Evolutionary conservation across 768 basidiomycete species (phyloP).

Genomic region (Lentinula boryana): DNA sequence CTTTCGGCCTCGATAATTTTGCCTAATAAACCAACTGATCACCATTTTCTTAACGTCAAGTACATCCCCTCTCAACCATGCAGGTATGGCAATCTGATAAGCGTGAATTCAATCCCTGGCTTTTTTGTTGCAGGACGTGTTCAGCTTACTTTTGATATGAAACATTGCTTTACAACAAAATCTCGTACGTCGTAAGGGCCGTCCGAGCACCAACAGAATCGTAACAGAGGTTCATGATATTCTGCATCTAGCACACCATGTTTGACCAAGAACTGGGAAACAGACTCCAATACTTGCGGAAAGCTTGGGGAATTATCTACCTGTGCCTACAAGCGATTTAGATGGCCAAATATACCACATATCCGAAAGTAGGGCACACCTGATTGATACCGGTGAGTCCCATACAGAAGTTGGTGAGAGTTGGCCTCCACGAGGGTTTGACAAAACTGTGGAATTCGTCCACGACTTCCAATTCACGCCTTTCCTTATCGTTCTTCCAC

Average conservation of each 20-base stretch:
- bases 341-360: neutral
- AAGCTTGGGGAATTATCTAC: conserved; percentile 79
- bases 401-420: conserved; percentile 78
- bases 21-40: conserved; percentile 33
- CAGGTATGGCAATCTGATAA: conserved; percentile 56
- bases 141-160: conserved; percentile 66
- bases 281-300: conserved; percentile 54
- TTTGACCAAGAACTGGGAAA: conserved; percentile 62
- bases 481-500: conserved; percentile 62
- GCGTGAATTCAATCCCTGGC: neutral
- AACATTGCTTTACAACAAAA: conserved; percentile 86
- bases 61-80: conserved; percentile 68
- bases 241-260: conserved; percentile 62
- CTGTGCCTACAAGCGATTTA: conserved; percentile 48
- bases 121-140: conserved; percentile 5
- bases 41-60: conserved; percentile 69
- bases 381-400: conserved; percentile 89
- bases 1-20: conserved; percentile 4
- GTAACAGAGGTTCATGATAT: conserved; percentile 49
- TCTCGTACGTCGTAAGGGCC: conserved; percentile 81
- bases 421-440: conserved; percentile 79
- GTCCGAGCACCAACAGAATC: conserved; percentile 80
- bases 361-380: conserved; percentile 31
- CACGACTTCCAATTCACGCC: conserved; percentile 56
- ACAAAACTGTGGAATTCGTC: conserved; percentile 89